Conservation (phyloP, 2,329 filamentous ascomycete genomes). For the Thermomyces lanuginosus region DNA sequence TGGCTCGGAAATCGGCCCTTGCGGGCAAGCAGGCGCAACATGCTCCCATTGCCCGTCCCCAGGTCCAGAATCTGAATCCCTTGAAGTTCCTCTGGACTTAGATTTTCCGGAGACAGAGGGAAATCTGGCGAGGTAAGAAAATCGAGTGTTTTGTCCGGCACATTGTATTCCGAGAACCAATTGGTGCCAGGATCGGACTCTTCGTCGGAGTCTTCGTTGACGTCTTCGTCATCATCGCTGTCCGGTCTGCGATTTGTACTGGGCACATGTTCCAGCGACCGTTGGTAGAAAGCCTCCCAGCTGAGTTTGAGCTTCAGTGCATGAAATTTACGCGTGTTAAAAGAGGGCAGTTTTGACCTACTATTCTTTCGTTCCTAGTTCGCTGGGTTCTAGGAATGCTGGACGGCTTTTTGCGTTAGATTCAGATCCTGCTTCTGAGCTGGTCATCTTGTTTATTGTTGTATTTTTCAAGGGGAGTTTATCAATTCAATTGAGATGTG, state of each 20-base stretch:
- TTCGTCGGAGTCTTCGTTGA: constrained; percentile 52
- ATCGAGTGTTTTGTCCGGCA: constrained; percentile 60
- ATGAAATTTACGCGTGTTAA: constrained; percentile 1
- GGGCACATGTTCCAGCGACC: constrained; percentile 23
- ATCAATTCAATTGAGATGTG: no score
- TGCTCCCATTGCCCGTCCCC: constrained; percentile 83
- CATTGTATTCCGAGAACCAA: constrained; percentile 91
- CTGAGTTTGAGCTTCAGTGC: constrained; percentile 27
- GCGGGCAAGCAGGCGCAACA: constrained; percentile 66
- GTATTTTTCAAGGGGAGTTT: no score
- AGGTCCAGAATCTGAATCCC: constrained; percentile 55
- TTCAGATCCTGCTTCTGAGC: constrained; percentile 1
- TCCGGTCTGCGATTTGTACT: constrained; percentile 32
- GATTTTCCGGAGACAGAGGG: constrained; percentile 25
- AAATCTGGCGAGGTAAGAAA: constrained; percentile 43
- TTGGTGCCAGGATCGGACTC: constrained; percentile 65
- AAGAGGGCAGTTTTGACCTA: constrained; percentile 30
- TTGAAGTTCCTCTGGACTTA: constrained; percentile 1
- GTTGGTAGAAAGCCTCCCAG: constrained; percentile 43
- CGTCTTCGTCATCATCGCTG: constrained; percentile 55
- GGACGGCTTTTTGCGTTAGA: constrained; percentile 28
- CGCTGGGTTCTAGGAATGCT: constrained; percentile 56
- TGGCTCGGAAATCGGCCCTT: constrained; percentile 46
- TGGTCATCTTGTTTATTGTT: not conserved
- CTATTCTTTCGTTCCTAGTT: constrained; percentile 84